Evolutionary conservation across 371 early-diverging fungal species (phyloP).

Genomic region (Nosema muscidifuracis): DNA sequence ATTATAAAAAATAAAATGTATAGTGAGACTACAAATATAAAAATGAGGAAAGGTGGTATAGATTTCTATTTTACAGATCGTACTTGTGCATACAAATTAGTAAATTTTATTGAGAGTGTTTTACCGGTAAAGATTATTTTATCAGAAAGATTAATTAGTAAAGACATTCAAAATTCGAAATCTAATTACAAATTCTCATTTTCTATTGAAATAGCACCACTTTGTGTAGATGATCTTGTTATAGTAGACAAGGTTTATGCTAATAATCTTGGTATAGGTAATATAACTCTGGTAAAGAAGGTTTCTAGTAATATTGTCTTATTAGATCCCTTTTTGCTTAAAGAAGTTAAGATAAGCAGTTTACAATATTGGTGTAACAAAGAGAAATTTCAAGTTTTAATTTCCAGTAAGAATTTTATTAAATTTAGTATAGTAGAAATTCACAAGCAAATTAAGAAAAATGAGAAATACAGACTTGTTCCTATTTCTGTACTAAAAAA

Average conservation of each 20-base stretch:
- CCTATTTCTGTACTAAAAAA: slow-evolving; percentile 17
- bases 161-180: slow-evolving; percentile 82
- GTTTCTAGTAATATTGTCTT: slow-evolving; percentile 45
- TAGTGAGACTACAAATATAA: slow-evolving; percentile 85
- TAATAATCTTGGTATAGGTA: slow-evolving; percentile 42
- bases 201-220: slow-evolving; percentile 84
- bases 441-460: neutral
- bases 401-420: slow-evolving; percentile 29
- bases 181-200: slow-evolving; percentile 89
- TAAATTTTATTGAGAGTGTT: slow-evolving; percentile 78
- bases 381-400: slow-evolving; percentile 42
- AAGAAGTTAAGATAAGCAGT: slow-evolving; percentile 33
- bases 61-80: slow-evolving; percentile 91
- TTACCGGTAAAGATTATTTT: slow-evolving; percentile 73
- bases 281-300: slow-evolving; percentile 46
- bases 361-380: slow-evolving; percentile 49
- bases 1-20: slow-evolving; percentile 92
- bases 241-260: slow-evolving; percentile 31
- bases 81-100: slow-evolving; percentile 82
- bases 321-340: slow-evolving; percentile 37
- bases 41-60: slow-evolving; percentile 87
- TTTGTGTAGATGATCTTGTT: slow-evolving; percentile 92
- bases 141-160: slow-evolving; percentile 86
- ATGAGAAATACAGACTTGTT: slow-evolving; percentile 16
- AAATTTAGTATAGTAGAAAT: slow-evolving; percentile 50